Base-by-base conservation (phyloP, 2,329 filamentous ascomycete species). In the Epichloe gansuensis region DNA sequence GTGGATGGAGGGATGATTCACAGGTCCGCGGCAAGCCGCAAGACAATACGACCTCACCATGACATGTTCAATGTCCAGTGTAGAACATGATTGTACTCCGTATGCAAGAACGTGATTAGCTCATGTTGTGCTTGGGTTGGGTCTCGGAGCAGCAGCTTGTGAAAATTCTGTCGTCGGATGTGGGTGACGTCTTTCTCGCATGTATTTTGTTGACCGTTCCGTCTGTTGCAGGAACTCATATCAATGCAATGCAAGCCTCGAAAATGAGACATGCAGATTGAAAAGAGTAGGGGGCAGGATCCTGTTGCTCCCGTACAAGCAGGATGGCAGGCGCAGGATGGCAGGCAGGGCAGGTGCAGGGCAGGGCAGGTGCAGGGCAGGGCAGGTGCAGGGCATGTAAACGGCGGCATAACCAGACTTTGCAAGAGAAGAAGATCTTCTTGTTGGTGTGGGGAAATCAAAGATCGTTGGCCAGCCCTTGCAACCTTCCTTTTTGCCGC, bases 191-290 rank as follows among this genome's bases (percentile, higher is more conserved):
- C 28, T 31, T 31, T 31, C 28, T 31, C 28, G 28, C 37, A n/a
- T 39, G 37, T 39, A 42, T 21, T 21, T 21, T 21, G 25, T 28
- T 12, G 5, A n/a, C 37, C 37, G 37, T 39, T 39, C 3, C 15
- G 49, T 34, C 37, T 7, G 21, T 38, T 48, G 50, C 50, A 52
- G 44, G 50, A 52, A 52, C 50, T 38, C 50, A 52, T 35, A 28
- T 46, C 38, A 28, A 52, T 52, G 50, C 38, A 28, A 52, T 52
- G 50, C 50, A 48, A 47, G 45, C 45, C 50, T 48, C 44, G 12
- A 50, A 50, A 31, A 43, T 21, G 23, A 52, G 51, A 52, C 51
- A 48, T 48, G 46, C 51, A 52, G 38, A 39, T n/a, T 31, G 9
- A 3, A 31, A 31, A 31, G 31, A 31, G 31, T 31, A 31, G 31